phyloP scores from a whole-genome alignment of 352 stramenopile genomes.

The Phytophthora cactorum region DNA sequence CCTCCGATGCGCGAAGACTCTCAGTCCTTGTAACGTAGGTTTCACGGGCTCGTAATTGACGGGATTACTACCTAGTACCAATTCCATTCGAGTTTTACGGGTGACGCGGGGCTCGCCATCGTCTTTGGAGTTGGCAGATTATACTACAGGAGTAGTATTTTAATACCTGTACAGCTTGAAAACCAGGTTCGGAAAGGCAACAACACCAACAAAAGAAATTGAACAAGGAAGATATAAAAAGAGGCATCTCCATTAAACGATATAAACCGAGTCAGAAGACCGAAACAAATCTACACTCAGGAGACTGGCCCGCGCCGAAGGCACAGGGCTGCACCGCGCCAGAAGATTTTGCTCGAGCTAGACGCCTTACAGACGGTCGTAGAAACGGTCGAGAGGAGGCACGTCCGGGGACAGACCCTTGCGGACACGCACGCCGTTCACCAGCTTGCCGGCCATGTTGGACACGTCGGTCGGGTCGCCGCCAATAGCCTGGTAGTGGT shows the following conservation, averaged over 20 bases:
- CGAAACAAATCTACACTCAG: constrained; percentile 39
- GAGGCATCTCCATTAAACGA: constrained; percentile 39
- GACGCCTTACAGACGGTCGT: constrained; percentile 98
- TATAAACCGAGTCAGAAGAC: constrained; percentile 31
- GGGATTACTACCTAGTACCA: no score
- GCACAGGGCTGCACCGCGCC: constrained; percentile 31
- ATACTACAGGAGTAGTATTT: no score
- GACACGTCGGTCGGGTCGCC: constrained; percentile 92
- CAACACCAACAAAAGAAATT: no score
- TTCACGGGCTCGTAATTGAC: no score
- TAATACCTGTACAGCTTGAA: no score
- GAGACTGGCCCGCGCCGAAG: constrained; percentile 24
- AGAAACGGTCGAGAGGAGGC: constrained; percentile 98
- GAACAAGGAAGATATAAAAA: constrained; percentile 28
- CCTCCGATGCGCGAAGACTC: no score
- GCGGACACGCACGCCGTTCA: constrained; percentile 94
- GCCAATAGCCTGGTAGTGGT: constrained; percentile 98
- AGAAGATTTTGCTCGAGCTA: constrained; percentile 36
- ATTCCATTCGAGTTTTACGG: no score
- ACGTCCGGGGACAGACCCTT: constrained; percentile 98
- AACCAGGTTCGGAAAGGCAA: no score
- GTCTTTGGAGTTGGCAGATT: no score
- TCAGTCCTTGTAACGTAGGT: no score
- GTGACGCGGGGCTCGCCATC: no score
- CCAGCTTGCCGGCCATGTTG: constrained; percentile 96